Evolutionary conservation across 2,329 filamentous ascomycete genomes (phyloP).

Genomic region (Hypoxylon sp.): DNA sequence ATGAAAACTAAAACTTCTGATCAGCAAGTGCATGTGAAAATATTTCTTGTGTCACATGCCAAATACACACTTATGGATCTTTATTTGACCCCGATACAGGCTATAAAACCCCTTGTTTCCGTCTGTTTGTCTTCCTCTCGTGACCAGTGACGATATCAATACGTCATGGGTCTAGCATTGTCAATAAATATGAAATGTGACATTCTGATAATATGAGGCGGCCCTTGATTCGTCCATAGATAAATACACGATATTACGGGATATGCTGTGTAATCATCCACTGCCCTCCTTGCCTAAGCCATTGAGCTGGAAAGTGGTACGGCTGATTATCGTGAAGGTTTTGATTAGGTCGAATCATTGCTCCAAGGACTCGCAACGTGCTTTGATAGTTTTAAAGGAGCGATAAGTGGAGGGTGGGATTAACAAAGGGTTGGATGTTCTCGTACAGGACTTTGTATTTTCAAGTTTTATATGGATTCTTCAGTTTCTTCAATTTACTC

Average conservation of each 20-base stretch:
- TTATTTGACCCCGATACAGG: background rate
- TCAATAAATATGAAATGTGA: background rate
- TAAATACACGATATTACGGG: background rate
- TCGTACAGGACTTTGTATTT: background rate
- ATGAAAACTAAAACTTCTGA: background rate
- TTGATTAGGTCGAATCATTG: background rate
- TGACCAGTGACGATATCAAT: background rate
- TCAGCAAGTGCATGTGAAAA: background rate
- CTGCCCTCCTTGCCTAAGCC: background rate
- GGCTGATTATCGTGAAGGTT: background rate
- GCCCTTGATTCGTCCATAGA: background rate
- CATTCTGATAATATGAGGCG: background rate
- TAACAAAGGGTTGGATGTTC: background rate
- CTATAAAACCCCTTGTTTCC: background rate
- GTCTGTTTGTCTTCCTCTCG: background rate
- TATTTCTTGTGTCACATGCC: background rate
- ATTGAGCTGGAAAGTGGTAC: background rate
- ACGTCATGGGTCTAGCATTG: background rate
- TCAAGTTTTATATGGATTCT: background rate
- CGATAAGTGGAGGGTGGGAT: background rate
- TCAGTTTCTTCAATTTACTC: background rate
- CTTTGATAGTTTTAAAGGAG: background rate
- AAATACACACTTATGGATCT: background rate
- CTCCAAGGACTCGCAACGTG: background rate
- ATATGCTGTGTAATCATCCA: conserved; percentile 1